Conservation (phyloP, 2,329 filamentous ascomycete genomes). For the Leptodontidium sp. region DNA sequence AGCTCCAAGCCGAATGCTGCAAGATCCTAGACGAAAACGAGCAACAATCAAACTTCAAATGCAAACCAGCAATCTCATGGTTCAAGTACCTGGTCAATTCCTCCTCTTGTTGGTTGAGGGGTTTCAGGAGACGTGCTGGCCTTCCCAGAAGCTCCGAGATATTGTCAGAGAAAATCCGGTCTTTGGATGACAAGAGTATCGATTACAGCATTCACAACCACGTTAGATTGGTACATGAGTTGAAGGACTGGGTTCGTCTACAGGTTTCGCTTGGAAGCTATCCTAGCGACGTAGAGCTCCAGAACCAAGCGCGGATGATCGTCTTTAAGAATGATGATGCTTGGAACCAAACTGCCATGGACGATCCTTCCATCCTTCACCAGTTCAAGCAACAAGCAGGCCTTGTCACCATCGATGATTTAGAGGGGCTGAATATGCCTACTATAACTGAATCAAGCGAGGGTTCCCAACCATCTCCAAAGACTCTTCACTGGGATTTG, state of each 20-base stretch:
- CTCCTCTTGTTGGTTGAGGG: slow-evolving; percentile 62
- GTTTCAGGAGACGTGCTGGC: slow-evolving; percentile 63
- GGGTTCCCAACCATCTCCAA: slow-evolving; percentile 28
- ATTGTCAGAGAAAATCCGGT: slow-evolving; percentile 56
- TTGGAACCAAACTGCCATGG: slow-evolving; percentile 70
- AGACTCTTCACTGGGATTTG: slow-evolving; percentile 43
- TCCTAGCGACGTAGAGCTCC: slow-evolving; percentile 62
- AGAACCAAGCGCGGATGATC: slow-evolving; percentile 65
- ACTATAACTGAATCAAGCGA: slow-evolving; percentile 32
- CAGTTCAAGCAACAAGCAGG: slow-evolving; percentile 54
- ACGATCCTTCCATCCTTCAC: slow-evolving; percentile 61
- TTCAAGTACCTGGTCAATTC: slow-evolving; percentile 60
- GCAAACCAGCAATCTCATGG: slow-evolving; percentile 56
- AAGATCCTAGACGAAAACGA: slow-evolving; percentile 65
- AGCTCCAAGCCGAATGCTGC: slow-evolving; percentile 67
- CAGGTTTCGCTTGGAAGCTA: slow-evolving; percentile 56
- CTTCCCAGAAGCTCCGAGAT: slow-evolving; percentile 66
- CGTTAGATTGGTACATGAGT: slow-evolving; percentile 59
- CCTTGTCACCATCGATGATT: slow-evolving; percentile 37
- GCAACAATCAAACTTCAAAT: slow-evolving; percentile 46
- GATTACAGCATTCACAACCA: slow-evolving; percentile 68
- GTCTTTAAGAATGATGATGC: slow-evolving; percentile 69
- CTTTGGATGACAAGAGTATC: slow-evolving; percentile 62
- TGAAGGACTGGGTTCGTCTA: slow-evolving; percentile 59
- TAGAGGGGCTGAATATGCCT: slow-evolving; percentile 27